A percentile compares a stretch with the other conserved stretches of the same genome.
These are phyloP conservation scores for Cladophialophora yegresii DNA, from an alignment of 2,329 filamentous ascomycete species.

Conservation along the genomic window DNA sequence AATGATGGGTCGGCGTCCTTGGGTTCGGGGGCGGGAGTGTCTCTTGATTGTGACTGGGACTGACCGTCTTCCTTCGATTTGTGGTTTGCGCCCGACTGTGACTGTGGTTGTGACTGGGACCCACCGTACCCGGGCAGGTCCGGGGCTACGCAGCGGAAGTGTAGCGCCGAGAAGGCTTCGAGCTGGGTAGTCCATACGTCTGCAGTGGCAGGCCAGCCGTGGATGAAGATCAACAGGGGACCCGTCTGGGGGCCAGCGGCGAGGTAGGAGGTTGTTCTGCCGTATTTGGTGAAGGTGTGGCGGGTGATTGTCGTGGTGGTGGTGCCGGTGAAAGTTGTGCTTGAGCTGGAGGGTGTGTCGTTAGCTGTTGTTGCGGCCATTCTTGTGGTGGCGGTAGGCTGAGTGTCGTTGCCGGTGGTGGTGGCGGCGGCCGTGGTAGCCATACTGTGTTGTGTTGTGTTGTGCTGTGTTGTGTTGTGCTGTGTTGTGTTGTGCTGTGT, in stretches of 20 bases:
- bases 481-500: no score
- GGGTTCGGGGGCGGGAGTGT: no score
- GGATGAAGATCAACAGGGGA: conserved; percentile 43
- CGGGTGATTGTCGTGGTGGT: conserved; percentile 12
- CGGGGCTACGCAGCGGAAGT: conserved; percentile 46
- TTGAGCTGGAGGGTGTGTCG: no score
- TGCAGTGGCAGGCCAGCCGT: conserved; percentile 55
- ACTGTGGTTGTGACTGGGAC: no score
- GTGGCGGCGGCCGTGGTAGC: no score
- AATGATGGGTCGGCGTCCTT: conserved; percentile 4
- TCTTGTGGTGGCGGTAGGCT: background rate
- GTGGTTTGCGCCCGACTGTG: no score
- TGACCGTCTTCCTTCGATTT: no score
- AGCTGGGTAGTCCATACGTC: conserved; percentile 50
- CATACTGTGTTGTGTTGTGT: no score
- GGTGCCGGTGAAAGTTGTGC: background rate
- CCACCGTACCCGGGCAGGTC: conserved; percentile 47
- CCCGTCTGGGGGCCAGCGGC: conserved; percentile 21
- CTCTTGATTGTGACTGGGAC: no score
- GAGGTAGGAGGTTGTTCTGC: conserved; percentile 27
- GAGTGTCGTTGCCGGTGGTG: no score
- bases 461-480: no score
- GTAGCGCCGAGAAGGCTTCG: conserved; percentile 43
- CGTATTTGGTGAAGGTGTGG: conserved; percentile 7
- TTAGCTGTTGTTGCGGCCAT: background rate